Evolutionary conservation across 768 basidiomycete genomes (phyloP), one percentile per base, ranked within the genome.

Genomic region (Cyclocybe cylindracea): DNA sequence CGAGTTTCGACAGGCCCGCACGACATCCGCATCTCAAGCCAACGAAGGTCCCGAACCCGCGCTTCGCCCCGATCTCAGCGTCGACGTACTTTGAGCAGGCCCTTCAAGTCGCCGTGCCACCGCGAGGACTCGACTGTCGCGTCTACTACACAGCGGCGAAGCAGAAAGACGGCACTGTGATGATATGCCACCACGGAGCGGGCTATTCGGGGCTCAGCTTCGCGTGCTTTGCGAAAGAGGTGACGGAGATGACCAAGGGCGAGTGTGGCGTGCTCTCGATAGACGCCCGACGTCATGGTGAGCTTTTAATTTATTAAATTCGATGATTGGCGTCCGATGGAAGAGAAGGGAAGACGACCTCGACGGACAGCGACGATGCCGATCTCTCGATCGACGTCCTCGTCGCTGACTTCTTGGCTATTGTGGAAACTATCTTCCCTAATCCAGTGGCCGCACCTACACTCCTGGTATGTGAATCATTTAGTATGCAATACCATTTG

Each of bases 101-200:
- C 7, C 70, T 87, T 2, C 86, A 93, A 61, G 86, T 98, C 39
- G 66, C 78, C 0, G 83, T 95, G 13, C 76, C 84, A 4, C 63
- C 73, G 10, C 74, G 84, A 6, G 74, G 74, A 14, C 80, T 92
- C 4, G 84, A 88, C 43, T 82, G 85, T 59, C 78, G 95, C 31
- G 87, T 85, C 8, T 97, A 98, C 69, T 90, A 95, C 65, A 89
- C 91, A 0, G 80, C 88, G 1, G 84, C 94, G 1, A 76, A 76
- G 43, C 67, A 70, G 31, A 57, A 71, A 14, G 72, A 76, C 46
- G 79, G 76, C 34, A 86, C 88, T 0, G 83, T 96, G 3, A 81
- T 98, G 66, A 79, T 98, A 5, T 95, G 91, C 70, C 94, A 97
- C 61, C 96, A 99, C 60, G 97, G 97, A 1, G 96, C 93, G 0